These are phyloP conservation scores for Cicer cuneatum DNA, from an alignment of 306 rosid species.

Conservation along the genomic window DNA sequence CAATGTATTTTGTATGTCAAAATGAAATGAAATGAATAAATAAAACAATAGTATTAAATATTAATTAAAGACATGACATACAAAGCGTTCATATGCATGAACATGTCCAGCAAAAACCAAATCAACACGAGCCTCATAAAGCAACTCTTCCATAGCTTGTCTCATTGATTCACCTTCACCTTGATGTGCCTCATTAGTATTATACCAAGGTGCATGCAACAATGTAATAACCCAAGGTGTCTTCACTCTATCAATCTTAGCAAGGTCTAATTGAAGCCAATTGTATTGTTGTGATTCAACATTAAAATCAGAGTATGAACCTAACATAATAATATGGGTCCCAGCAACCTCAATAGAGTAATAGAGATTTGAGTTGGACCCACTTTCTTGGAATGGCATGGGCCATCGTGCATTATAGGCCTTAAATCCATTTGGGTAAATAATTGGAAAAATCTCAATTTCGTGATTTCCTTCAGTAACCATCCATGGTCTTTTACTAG, in stretches of 20 bases:
- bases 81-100: constrained; percentile 87
- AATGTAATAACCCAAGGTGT: constrained; percentile 71
- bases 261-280: constrained; percentile 64
- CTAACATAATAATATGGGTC: constrained; percentile 68
- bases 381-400: constrained; percentile 69
- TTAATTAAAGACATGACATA: constrained; percentile 40
- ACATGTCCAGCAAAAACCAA: constrained; percentile 77
- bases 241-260: constrained; percentile 51
- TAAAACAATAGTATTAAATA: neutral
- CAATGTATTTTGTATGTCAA: neutral
- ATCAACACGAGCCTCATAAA: constrained; percentile 65
- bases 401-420: constrained; percentile 75
- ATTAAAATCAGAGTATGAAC: constrained; percentile 64
- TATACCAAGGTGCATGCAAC: constrained; percentile 86
- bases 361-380: constrained; percentile 68
- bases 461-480: constrained; percentile 83
- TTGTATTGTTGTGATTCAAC: constrained; percentile 55
- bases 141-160: constrained; percentile 60
- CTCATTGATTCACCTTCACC: constrained; percentile 94
- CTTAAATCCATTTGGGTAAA: constrained; percentile 49
- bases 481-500: constrained; percentile 84
- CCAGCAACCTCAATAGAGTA: constrained; percentile 65
- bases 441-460: constrained; percentile 57
- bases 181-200: constrained; percentile 70
- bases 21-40: neutral